Percentiles rank a stretch among this genome's conserved stretches.
phyloP scores from a whole-genome alignment of 2,329 filamentous ascomycete species.

The Trichoderma brevicompactum region DNA sequence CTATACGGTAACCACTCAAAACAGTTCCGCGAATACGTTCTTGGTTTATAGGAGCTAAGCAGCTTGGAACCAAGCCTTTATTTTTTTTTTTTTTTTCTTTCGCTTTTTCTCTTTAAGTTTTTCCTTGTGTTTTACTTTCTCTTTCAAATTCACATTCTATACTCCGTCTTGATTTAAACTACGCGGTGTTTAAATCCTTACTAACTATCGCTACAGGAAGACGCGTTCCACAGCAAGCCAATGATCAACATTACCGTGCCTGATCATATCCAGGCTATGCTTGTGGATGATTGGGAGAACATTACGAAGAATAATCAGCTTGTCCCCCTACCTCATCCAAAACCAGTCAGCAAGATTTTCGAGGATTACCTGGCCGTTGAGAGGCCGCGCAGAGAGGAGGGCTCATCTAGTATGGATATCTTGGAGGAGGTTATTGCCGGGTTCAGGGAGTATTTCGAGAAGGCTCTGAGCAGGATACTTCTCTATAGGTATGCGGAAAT shows the following conservation, averaged over 20 bases:
- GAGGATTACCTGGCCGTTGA: slow-evolving; percentile 78
- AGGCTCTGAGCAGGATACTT: slow-evolving; percentile 81
- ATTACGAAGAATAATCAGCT: slow-evolving; percentile 94
- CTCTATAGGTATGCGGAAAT: slow-evolving; percentile 67
- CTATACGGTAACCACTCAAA: not conserved
- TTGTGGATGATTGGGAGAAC: slow-evolving; percentile 99
- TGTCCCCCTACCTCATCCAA: slow-evolving; percentile 77
- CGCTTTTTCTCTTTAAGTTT: not conserved
- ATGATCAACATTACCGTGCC: slow-evolving; percentile 86
- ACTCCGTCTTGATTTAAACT: not conserved
- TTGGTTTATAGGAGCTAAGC: not conserved
- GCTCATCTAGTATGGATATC: slow-evolving; percentile 77
- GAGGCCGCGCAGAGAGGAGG: slow-evolving; percentile 65
- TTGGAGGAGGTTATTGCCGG: slow-evolving; percentile 88
- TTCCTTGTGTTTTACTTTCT: not conserved
- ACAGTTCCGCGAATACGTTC: not conserved
- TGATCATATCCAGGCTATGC: slow-evolving; percentile 85
- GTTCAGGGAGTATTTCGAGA: slow-evolving; percentile 92
- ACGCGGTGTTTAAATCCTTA: not conserved
- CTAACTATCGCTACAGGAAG: slow-evolving; percentile 66
- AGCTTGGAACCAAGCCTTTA: not conserved
- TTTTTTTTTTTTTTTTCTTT: not conserved
- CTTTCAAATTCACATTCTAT: not conserved
- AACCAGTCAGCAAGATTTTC: slow-evolving; percentile 77
- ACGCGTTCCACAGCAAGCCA: slow-evolving; percentile 80